Conservation (phyloP, 768 basidiomycete species). For the Infundibulicybe gibba region DNA sequence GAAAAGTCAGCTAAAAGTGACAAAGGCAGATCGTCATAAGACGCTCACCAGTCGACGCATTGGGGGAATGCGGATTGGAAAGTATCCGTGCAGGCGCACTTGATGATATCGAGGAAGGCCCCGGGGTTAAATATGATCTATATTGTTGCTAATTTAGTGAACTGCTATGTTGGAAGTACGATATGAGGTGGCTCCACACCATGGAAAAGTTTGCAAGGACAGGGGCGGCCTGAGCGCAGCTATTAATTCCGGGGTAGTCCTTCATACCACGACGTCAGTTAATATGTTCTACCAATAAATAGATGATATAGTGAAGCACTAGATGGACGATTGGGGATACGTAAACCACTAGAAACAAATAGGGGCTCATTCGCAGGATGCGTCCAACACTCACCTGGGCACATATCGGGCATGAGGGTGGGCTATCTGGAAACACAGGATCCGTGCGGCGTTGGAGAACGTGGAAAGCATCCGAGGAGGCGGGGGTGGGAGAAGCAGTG, state of each 20-base stretch:
- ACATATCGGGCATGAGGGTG: conserved; percentile 59
- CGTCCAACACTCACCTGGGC: conserved; percentile 31
- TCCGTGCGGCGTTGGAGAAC: conserved; percentile 20
- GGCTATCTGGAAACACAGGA: conserved; percentile 49
- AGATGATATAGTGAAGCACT: not conserved
- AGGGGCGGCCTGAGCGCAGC: conserved; percentile 55
- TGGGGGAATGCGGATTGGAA: conserved; percentile 51
- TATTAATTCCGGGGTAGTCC: conserved; percentile 50
- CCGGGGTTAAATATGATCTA: conserved; percentile 65
- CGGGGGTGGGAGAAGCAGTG: conserved; percentile 8
- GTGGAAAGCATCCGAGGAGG: conserved; percentile 1
- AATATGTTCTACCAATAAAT: not conserved
- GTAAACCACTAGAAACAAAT: not conserved
- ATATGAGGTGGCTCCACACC: conserved; percentile 25
- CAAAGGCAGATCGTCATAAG: not conserved
- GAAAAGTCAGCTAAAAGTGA: not conserved
- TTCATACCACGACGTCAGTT: conserved; percentile 8
- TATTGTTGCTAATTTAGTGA: not conserved
- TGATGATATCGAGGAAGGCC: conserved; percentile 57
- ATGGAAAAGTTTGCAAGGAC: conserved; percentile 53
- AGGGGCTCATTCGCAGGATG: no score
- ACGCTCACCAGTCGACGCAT: conserved; percentile 63
- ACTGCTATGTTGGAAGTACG: not conserved
- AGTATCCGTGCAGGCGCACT: conserved; percentile 55
- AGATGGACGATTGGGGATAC: not conserved